Evolutionary conservation across 2,329 filamentous ascomycete genomes (phyloP).

Genomic region (Fusarium sp.): DNA sequence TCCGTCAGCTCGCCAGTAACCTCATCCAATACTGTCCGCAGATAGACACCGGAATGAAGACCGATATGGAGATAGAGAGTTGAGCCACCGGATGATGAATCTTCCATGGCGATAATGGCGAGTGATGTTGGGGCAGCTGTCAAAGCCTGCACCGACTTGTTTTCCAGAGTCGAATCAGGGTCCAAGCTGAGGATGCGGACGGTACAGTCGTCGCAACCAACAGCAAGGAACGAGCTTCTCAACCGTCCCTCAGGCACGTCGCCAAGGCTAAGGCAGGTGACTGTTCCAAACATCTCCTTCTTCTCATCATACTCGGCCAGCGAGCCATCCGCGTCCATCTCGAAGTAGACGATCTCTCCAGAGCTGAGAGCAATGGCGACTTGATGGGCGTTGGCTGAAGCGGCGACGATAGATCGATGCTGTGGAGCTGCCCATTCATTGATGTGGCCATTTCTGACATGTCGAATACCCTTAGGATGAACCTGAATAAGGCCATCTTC

Average conservation of each 20-base stretch:
- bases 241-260: constrained; percentile 91
- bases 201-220: constrained; percentile 96
- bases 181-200: constrained; percentile 93
- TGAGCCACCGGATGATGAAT: constrained; percentile 88
- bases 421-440: constrained; percentile 96
- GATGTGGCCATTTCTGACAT: constrained; percentile 82
- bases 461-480: constrained; percentile 94
- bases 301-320: constrained; percentile 95
- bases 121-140: constrained; percentile 90
- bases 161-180: constrained; percentile 90
- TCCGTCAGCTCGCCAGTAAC: constrained; percentile 96
- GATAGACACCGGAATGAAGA: constrained; percentile 93
- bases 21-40: constrained; percentile 94
- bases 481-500: constrained; percentile 94
- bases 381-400: constrained; percentile 92
- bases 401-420: constrained; percentile 94
- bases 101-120: constrained; percentile 94
- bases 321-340: constrained; percentile 92
- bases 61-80: constrained; percentile 97
- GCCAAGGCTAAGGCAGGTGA: constrained; percentile 93
- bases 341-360: constrained; percentile 97
- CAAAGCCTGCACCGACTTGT: constrained; percentile 92
- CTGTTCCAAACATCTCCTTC: constrained; percentile 93
- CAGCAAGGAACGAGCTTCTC: constrained; percentile 91
- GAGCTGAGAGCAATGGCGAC: constrained; percentile 95